These are phyloP conservation scores for Friedmanniomyces endolithicus DNA, from an alignment of 495 filamentous ascomycete genomes.

Conservation along the genomic window DNA sequence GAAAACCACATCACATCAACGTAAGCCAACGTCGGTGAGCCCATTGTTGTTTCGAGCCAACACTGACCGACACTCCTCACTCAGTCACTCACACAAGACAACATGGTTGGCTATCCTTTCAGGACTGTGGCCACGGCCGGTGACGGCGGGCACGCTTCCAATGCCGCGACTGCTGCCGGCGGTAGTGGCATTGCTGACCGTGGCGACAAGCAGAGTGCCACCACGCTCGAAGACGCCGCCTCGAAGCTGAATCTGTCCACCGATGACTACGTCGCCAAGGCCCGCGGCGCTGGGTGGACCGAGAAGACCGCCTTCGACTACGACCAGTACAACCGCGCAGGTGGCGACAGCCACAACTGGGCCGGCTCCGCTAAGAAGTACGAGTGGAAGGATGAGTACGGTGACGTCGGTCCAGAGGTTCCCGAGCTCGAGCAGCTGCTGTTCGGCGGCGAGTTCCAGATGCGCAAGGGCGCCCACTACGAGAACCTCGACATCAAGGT, in stretches of 20 bases:
- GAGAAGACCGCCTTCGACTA: slow-evolving; percentile 13
- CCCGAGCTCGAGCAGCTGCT: slow-evolving; percentile 57
- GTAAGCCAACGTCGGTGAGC: too few relatives aligned
- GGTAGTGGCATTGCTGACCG: too few relatives aligned
- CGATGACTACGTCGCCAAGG: slow-evolving; percentile 5
- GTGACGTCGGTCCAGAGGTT: slow-evolving; percentile 65
- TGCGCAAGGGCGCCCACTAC: slow-evolving; percentile 34
- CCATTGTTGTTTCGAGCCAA: too few relatives aligned
- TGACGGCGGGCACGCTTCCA: too few relatives aligned
- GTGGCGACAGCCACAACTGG: slow-evolving; percentile 8
- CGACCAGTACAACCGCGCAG: slow-evolving; percentile 6
- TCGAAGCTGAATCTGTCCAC: neutral
- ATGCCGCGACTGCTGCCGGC: too few relatives aligned
- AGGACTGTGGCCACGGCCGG: too few relatives aligned
- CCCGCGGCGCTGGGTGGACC: slow-evolving; percentile 13
- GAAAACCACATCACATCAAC: too few relatives aligned
- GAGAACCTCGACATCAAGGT: slow-evolving; percentile 42
- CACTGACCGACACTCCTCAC: too few relatives aligned
- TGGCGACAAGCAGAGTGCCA: too few relatives aligned
- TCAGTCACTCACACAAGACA: too few relatives aligned
- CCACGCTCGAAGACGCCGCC: too few relatives aligned
- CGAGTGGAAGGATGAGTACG: slow-evolving; percentile 73
- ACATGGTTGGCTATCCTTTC: too few relatives aligned
- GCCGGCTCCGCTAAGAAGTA: slow-evolving; percentile 45
- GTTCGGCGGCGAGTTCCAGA: slow-evolving; percentile 45